Evolutionary conservation across 2,329 filamentous ascomycete species (phyloP).

Genomic region (Neocatenulostroma microsporum): DNA sequence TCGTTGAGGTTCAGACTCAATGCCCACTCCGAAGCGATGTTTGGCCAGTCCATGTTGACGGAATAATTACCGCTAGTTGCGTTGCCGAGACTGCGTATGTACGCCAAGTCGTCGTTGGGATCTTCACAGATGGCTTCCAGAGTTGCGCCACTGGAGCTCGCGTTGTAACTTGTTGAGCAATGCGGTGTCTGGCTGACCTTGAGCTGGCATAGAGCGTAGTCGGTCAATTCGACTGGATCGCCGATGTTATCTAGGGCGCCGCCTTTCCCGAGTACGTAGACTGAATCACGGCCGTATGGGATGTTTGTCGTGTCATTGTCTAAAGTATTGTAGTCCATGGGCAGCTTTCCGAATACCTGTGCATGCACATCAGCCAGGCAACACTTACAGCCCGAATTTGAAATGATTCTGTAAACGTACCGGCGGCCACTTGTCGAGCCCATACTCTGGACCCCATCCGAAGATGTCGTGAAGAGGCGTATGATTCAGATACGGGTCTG

Average conservation of each 20-base stretch:
- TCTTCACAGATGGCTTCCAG: slow-evolving; percentile 58
- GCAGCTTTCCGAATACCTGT: slow-evolving; percentile 44
- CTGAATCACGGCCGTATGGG: slow-evolving; percentile 40
- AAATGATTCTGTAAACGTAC: no score
- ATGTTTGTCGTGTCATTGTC: slow-evolving; percentile 42
- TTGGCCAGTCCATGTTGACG: slow-evolving; percentile 35
- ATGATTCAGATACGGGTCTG: slow-evolving; percentile 16
- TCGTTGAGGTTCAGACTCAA: slow-evolving; percentile 37
- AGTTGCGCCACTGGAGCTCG: slow-evolving; percentile 45
- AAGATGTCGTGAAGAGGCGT: slow-evolving; percentile 61
- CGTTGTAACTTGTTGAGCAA: slow-evolving; percentile 55
- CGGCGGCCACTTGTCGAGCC: slow-evolving; percentile 30
- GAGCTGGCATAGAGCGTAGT: slow-evolving; percentile 62
- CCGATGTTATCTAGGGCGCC: slow-evolving; percentile 8
- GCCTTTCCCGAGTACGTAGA: slow-evolving; percentile 59
- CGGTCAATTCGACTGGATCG: slow-evolving; percentile 13
- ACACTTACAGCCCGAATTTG: no score
- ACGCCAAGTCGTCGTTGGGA: slow-evolving; percentile 46
- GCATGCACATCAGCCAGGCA: no score
- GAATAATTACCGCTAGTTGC: slow-evolving; percentile 46
- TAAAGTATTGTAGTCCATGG: slow-evolving; percentile 59
- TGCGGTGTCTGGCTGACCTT: slow-evolving; percentile 55
- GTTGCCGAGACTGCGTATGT: slow-evolving; percentile 44
- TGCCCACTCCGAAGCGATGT: slow-evolving; percentile 38
- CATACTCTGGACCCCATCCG: slow-evolving; percentile 50